Conservation (phyloP, 257 asterid genomes). For the Jacaranda copaia region DNA sequence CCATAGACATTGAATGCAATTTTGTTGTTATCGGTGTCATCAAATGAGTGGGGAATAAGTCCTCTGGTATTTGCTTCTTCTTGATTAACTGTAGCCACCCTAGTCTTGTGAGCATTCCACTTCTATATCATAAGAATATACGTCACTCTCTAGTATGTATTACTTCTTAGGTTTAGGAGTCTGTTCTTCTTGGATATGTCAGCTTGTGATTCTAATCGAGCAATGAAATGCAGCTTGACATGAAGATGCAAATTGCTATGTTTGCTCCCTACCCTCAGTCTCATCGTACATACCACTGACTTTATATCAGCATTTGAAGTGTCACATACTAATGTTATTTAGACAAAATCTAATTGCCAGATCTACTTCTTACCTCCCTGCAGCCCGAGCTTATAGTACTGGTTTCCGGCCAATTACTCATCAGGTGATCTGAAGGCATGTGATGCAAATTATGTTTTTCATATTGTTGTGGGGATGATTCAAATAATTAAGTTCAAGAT, state of each 20-base stretch:
- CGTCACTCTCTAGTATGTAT: constrained; percentile 7
- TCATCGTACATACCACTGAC: not conserved
- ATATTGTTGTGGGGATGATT: no score
- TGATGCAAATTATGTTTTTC: constrained; percentile 34
- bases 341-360: constrained; percentile 10
- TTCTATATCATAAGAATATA: not conserved
- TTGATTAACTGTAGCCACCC: constrained; percentile 15
- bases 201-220: constrained; percentile 13
- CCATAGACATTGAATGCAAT: constrained; percentile 8
- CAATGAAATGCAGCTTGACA: constrained; percentile 20
- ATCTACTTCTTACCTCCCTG: constrained; percentile 35
- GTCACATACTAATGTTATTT: constrained; percentile 18
- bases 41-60: not conserved
- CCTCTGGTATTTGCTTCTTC: constrained; percentile 7
- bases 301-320: constrained; percentile 6
- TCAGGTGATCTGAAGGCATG: constrained; percentile 88
- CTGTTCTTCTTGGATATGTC: constrained; percentile 24
- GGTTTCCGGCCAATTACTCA: constrained; percentile 98
- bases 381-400: constrained; percentile 99
- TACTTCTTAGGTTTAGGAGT: not conserved
- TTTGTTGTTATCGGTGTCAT: not conserved
- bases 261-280: no score
- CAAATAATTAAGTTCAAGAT: constrained; percentile 22
- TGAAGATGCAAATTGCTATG: constrained; percentile 18
- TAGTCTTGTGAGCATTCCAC: not conserved